A percentile compares a stretch with the other conserved stretches of the same genome.
Evolutionary conservation across 2,329 filamentous ascomycete species (phyloP).

Genomic region (Ophiostoma perfectum): DNA sequence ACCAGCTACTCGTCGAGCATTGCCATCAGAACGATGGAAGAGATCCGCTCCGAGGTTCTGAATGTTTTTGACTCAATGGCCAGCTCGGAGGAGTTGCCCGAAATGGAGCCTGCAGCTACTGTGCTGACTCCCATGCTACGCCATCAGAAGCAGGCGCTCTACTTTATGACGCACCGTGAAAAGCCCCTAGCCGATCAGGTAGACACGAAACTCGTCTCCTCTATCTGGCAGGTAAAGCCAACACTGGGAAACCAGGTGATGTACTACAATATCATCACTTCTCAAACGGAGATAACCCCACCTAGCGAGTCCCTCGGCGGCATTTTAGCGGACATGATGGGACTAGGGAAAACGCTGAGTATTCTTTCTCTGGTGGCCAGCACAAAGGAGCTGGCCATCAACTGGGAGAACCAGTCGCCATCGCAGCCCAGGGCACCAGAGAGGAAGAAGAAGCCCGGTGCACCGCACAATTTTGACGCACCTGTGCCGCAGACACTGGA

Average conservation of each 20-base stretch:
- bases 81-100: conserved; percentile 67
- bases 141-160: conserved; percentile 86
- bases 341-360: conserved; percentile 79
- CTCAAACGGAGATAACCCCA: conserved; percentile 52
- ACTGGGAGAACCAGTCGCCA: conserved; percentile 55
- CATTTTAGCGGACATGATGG: conserved; percentile 82
- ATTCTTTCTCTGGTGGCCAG: conserved; percentile 71
- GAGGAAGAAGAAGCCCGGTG: conserved; percentile 36
- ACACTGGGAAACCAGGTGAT: conserved; percentile 47
- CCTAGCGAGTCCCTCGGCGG: conserved; percentile 67
- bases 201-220: conserved; percentile 56
- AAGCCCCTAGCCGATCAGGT: conserved; percentile 54
- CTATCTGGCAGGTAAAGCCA: conserved; percentile 67
- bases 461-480: conserved; percentile 34
- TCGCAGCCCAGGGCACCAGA: conserved; percentile 43
- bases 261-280: conserved; percentile 84
- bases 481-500: conserved; percentile 42
- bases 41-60: conserved; percentile 78
- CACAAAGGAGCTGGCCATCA: conserved; percentile 55
- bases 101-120: conserved; percentile 58
- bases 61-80: conserved; percentile 82
- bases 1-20: neutral
- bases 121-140: conserved; percentile 66
- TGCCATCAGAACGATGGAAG: conserved; percentile 63
- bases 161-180: conserved; percentile 80